Conservation (phyloP, 1,284 basidiomycete species). For the Trametes hirsuta region DNA sequence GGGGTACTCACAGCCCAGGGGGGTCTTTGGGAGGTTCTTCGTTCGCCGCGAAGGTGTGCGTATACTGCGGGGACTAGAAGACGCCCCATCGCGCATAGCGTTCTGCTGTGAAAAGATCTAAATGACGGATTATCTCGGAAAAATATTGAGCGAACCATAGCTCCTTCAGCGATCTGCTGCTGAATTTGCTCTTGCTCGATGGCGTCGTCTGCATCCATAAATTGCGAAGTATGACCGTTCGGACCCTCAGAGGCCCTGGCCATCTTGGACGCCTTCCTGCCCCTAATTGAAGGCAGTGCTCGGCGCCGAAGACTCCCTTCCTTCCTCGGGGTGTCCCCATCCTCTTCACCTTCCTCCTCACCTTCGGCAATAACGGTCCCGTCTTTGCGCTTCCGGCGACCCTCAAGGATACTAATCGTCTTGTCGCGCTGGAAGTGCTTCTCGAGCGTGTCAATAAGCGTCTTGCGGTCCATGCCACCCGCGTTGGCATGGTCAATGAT, state of each 20-base stretch:
- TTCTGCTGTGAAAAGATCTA: constrained; percentile 40
- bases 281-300: constrained; percentile 37
- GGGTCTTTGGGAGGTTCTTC: constrained; percentile 38
- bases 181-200: constrained; percentile 84
- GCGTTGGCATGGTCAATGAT: constrained; percentile 59
- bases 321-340: constrained; percentile 49
- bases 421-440: constrained; percentile 84
- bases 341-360: constrained; percentile 41
- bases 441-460: constrained; percentile 81
- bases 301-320: constrained; percentile 50
- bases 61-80: constrained; percentile 67
- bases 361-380: constrained; percentile 26
- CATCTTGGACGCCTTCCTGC: constrained; percentile 37
- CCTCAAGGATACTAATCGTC: constrained; percentile 87
- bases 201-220: constrained; percentile 92
- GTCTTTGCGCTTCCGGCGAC: constrained; percentile 47
- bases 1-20: constrained; percentile 29
- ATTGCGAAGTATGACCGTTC: constrained; percentile 74
- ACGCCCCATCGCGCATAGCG: constrained; percentile 54
- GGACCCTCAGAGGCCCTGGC: constrained; percentile 46
- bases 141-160: constrained; percentile 47
- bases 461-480: constrained; percentile 76
- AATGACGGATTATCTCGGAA: constrained; percentile 14
- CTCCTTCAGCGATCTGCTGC: constrained; percentile 77
- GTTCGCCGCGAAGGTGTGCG: constrained; percentile 62